These are phyloP conservation scores for Elongisporangium anandrum DNA, from an alignment of 352 stramenopile genomes.

Conservation along the genomic window DNA sequence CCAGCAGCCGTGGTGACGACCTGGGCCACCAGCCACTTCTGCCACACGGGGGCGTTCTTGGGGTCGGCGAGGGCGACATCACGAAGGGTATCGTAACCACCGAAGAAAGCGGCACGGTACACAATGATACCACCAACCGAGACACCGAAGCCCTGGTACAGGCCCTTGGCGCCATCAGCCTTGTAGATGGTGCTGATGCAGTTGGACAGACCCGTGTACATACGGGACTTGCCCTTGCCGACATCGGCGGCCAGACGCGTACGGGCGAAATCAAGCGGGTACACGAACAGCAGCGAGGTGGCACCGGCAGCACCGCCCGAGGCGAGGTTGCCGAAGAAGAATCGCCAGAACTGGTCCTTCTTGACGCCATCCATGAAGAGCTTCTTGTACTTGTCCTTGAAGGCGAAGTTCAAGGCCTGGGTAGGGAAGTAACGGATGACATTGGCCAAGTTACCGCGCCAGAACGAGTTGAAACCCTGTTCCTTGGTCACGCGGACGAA, in stretches of 20 bases:
- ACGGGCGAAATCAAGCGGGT: conserved; percentile 98
- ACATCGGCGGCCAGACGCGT: conserved; percentile 98
- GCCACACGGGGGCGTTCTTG: conserved; percentile 83
- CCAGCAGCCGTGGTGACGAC: conserved; percentile 88
- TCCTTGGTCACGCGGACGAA: conserved; percentile 86
- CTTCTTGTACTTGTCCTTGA: conserved; percentile 94
- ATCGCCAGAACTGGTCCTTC: conserved; percentile 97
- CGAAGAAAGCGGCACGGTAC: conserved; percentile 98
- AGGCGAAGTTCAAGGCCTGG: conserved; percentile 91
- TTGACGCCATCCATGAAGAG: conserved; percentile 82
- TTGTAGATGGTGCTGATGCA: conserved; percentile 96
- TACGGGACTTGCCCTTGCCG: conserved; percentile 93
- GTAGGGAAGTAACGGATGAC: conserved; percentile 93
- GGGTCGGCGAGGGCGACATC: conserved; percentile 82
- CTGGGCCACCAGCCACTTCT: conserved; percentile 92
- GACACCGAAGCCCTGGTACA: conserved; percentile 99
- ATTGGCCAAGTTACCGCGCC: conserved; percentile 90
- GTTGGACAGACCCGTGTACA: conserved; percentile 98
- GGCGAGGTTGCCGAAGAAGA: conserved; percentile 98
- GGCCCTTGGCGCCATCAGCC: conserved; percentile 81
- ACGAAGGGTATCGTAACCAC: conserved; percentile 97
- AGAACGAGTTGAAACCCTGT: conserved; percentile 87
- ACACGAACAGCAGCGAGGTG: conserved; percentile 95
- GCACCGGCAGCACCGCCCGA: conserved; percentile 96
- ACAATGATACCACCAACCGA: conserved; percentile 98